Evolutionary conservation across 352 stramenopile species (phyloP).

Genomic region (Peronospora belbahrii): DNA sequence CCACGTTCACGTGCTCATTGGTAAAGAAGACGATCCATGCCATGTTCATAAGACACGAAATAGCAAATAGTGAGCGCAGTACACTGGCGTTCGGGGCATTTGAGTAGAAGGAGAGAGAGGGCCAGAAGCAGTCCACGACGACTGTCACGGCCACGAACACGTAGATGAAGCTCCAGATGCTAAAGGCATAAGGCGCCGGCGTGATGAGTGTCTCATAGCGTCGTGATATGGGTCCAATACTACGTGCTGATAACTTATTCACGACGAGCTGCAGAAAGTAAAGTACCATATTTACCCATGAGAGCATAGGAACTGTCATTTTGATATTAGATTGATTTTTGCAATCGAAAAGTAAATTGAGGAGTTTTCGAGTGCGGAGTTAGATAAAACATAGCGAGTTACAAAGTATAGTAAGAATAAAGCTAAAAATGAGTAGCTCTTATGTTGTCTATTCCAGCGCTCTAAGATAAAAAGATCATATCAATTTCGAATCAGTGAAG

Average conservation of each 20-base stretch:
- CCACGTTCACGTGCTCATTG: conserved; percentile 49
- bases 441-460: too few relatives aligned
- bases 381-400: too few relatives aligned
- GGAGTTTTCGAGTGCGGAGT: too few relatives aligned
- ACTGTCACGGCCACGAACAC: conserved; percentile 51
- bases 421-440: too few relatives aligned
- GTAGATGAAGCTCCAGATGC: conserved; percentile 82
- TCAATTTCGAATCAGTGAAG: too few relatives aligned
- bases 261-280: conserved; percentile 54
- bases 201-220: conserved; percentile 73
- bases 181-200: conserved; percentile 61
- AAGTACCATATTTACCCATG: too few relatives aligned
- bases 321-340: too few relatives aligned
- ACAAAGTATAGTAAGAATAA: too few relatives aligned
- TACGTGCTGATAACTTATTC: conserved; percentile 41
- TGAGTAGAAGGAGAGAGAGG: conserved; percentile 52
- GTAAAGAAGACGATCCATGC: conserved; percentile 67
- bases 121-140: conserved; percentile 57
- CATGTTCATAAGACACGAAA: conserved; percentile 62
- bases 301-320: too few relatives aligned
- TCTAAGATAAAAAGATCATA: too few relatives aligned
- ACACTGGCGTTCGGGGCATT: conserved; percentile 36
- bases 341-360: too few relatives aligned
- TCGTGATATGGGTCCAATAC: conserved; percentile 47
- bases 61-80: conserved; percentile 50